phyloP scores from a whole-genome alignment of 2,329 filamentous ascomycete species.

The Pseudogymnoascus sp. region DNA sequence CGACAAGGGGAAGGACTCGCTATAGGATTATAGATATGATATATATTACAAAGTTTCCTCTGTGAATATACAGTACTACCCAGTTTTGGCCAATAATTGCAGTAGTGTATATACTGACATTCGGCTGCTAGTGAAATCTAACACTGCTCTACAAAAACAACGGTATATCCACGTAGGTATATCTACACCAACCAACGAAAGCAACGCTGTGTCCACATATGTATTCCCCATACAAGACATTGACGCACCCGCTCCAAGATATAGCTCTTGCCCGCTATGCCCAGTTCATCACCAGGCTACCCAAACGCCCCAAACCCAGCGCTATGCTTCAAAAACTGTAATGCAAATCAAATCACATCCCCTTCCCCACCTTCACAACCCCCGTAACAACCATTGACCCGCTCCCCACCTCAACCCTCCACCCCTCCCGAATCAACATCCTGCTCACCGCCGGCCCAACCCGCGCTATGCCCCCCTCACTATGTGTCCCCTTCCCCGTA shows the following conservation, averaged over 20 bases:
- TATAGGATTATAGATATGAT: constrained; percentile 8
- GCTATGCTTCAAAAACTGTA: not conserved
- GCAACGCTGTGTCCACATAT: not conserved
- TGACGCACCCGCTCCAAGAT: not conserved
- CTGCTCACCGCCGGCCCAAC: constrained; percentile 73
- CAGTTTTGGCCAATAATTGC: not conserved
- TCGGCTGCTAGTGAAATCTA: not conserved
- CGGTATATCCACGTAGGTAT: not conserved
- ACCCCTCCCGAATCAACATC: constrained; percentile 67
- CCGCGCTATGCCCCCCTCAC: constrained; percentile 62
- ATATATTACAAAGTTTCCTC: not conserved
- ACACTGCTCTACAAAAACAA: not conserved
- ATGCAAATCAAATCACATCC: constrained; percentile 1
- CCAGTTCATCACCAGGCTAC: not conserved
- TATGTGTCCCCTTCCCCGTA: constrained; percentile 74
- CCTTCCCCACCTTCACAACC: constrained; percentile 25
- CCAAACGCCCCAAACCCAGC: not conserved
- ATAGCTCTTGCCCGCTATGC: not conserved
- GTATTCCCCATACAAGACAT: not conserved
- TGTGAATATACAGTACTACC: not conserved
- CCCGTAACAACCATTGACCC: constrained; percentile 66
- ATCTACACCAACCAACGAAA: not conserved
- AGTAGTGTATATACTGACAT: not conserved
- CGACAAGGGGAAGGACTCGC: constrained; percentile 53
- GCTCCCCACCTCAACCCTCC: constrained; percentile 66